Base-by-base conservation (phyloP, 805 yeast species). In the Metschnikowia kunwiensis region DNA sequence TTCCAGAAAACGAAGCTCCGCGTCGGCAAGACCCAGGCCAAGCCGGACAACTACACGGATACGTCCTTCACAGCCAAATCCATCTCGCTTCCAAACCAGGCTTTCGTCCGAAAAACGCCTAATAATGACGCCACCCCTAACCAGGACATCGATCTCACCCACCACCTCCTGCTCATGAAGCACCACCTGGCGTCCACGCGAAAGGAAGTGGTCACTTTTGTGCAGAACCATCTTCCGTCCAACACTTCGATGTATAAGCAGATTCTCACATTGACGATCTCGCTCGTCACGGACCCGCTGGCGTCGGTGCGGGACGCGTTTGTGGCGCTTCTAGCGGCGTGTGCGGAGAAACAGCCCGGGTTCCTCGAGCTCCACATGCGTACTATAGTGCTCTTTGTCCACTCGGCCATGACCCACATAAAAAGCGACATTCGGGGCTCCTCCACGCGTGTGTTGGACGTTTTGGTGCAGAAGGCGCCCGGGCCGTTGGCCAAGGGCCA, bases 321-420 rank as follows among this genome's bases (percentile, higher is more conserved):
- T 25, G 60, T 72, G 5, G 61, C 65, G 0, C 56, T 82, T 9
- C 59, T 82, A 4, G 58, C 61, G 3, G 68, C 70, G 6, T 65
- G 79, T 22, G 75, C 78, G 2, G 51, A 57, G 10, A 59, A 60
- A 17, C 80, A 78, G 47, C 70, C 75, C 0, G 75, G 77, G 4
- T 63, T 83, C 18, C 60, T 83, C 42, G 76, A 74, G 38, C 57
- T 83, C 17, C 86, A 83, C 64, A 65, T 79, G 51, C 63, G 78
- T 43, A 61, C 68, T 14, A 54, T 83, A 36, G 72, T 84, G n/a
- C 68, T 91, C 20, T 89, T 83, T 56, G 70, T 91, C 12, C 84
- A 83, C 49, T 82, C 91, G 34, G 94, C 96, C 3, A 91, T 93
- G 96, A 84, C 97, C 12, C 97, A 93, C 57, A 83, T 93, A 26